Base-by-base conservation (phyloP, 768 basidiomycete genomes). In the Glaciozyma antarctica region DNA sequence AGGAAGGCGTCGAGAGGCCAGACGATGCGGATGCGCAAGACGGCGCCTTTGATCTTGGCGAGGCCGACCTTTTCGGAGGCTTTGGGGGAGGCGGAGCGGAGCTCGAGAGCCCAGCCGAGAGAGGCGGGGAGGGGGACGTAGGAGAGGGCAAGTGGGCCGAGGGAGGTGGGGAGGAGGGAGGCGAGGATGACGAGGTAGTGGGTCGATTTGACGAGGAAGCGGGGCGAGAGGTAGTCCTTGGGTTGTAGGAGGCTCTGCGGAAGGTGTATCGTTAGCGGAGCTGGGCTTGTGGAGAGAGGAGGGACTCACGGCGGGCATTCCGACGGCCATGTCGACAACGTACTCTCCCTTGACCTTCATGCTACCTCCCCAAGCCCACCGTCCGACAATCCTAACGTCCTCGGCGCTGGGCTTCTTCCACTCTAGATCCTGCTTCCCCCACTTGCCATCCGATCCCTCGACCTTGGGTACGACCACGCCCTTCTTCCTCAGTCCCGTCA, bases 141-240 rank as follows among this genome's bases (percentile, higher is more conserved):
- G 34, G 76, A 66, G 43, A 59, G 47, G 0, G 62, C 28, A 30
- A 68, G 47, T 19, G 64, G 67, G 7, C 67, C 67, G 32, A 59
- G 59, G 3, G 57, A 44, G 17, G 24, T 7, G 19, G 64, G 65
- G 24, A 74, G 60, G n/a, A 41, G 82, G 12, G 82, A 80, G 2
- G 88, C 88, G 53, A 98, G 78, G 6, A 82, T 83, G 10, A 91
- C 87, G 24, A 97, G 82, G 77, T 90, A 99, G 75, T 87, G 91
- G 0, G 90, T 86, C 47, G 89, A 81, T 75, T 98, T 98, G 75
- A 93, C 87, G 75, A 94, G 93, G 75, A 87, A 91, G 16, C 95
- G 84, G 12, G 85, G 83, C 74, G 92, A 86, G 63, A 91, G 79
- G 69, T 90, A 89, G 74, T 98, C 93, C 75, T 98, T 99, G 73